phyloP scores from a whole-genome alignment of 305 asterid species.

The Striga hermonthica region DNA sequence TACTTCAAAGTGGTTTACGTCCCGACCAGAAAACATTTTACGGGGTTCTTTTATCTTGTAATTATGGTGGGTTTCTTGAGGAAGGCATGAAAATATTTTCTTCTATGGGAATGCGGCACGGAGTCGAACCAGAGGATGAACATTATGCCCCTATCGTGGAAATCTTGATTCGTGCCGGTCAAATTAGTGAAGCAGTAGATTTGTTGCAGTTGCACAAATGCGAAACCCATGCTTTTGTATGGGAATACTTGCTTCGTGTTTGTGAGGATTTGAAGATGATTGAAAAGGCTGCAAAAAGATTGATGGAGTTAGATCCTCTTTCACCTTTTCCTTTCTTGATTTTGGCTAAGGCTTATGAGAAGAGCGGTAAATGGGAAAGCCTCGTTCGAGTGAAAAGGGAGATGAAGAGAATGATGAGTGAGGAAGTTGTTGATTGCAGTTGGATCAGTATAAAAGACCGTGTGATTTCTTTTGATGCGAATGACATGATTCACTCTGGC shows the following conservation, averaged over 20 bases:
- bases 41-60: constrained; percentile 58
- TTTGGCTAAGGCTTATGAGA: constrained; percentile 51
- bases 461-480: constrained; percentile 41
- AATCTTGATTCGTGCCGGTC: constrained; percentile 51
- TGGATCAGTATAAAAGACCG: constrained; percentile 40
- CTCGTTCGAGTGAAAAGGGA: constrained; percentile 56
- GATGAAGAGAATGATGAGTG: constrained; percentile 35
- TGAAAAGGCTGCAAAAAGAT: constrained; percentile 51
- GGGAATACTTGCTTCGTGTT: constrained; percentile 53
- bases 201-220: constrained; percentile 39
- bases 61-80: constrained; percentile 47
- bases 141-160: constrained; percentile 49
- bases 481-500: constrained; percentile 36
- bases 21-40: constrained; percentile 56
- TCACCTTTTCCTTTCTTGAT: constrained; percentile 43
- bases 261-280: constrained; percentile 45
- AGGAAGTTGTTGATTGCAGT: constrained; percentile 45
- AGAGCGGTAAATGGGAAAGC: constrained; percentile 68
- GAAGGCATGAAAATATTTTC: constrained; percentile 50
- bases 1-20: constrained; percentile 43
- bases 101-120: constrained; percentile 53
- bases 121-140: constrained; percentile 45
- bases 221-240: constrained; percentile 40
- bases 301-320: constrained; percentile 50
- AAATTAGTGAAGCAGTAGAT: constrained; percentile 46